These are phyloP conservation scores for Macrophomina tecta DNA, from an alignment of 2,329 filamentous ascomycete genomes.

Conservation along the genomic window DNA sequence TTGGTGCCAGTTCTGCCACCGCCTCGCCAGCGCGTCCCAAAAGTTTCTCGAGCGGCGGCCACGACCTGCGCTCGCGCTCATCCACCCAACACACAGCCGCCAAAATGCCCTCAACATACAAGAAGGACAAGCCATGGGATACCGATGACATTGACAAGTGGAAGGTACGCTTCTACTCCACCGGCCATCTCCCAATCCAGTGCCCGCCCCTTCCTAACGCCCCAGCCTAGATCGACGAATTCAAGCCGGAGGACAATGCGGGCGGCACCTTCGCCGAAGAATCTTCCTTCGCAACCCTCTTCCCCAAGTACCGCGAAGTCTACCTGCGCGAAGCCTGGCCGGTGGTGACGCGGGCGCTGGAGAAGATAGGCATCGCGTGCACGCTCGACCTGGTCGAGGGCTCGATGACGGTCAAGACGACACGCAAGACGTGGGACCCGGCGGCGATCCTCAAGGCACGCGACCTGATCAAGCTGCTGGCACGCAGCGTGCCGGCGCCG, in stretches of 20 bases:
- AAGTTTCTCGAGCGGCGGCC: slow-evolving; percentile 24
- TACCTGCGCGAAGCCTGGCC: slow-evolving; percentile 95
- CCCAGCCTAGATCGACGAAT: slow-evolving; percentile 69
- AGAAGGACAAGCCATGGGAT: slow-evolving; percentile 89
- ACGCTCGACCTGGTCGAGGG: slow-evolving; percentile 94
- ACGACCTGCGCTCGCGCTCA: not conserved
- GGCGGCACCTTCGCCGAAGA: slow-evolving; percentile 90
- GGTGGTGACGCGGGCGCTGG: slow-evolving; percentile 82
- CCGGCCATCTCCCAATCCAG: not conserved
- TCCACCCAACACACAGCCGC: not conserved
- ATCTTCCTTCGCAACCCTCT: slow-evolving; percentile 84
- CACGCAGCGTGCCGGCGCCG: slow-evolving; percentile 88
- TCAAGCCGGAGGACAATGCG: slow-evolving; percentile 83
- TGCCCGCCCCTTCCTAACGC: not conserved
- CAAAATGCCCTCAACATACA: slow-evolving; percentile 83
- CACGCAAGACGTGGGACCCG: slow-evolving; percentile 87
- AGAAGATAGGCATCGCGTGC: slow-evolving; percentile 87
- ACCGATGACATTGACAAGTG: slow-evolving; percentile 97
- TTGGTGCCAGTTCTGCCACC: slow-evolving; percentile 8
- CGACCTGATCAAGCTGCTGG: slow-evolving; percentile 90
- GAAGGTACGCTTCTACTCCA: slow-evolving; percentile 64
- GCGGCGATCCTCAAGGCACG: slow-evolving; percentile 91
- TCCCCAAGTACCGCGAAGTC: slow-evolving; percentile 95
- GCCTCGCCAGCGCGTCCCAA: slow-evolving; percentile 18
- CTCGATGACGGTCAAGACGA: slow-evolving; percentile 96